Conservation (phyloP, 73 alveolate genomes). For the Loxodes magnus region DNA sequence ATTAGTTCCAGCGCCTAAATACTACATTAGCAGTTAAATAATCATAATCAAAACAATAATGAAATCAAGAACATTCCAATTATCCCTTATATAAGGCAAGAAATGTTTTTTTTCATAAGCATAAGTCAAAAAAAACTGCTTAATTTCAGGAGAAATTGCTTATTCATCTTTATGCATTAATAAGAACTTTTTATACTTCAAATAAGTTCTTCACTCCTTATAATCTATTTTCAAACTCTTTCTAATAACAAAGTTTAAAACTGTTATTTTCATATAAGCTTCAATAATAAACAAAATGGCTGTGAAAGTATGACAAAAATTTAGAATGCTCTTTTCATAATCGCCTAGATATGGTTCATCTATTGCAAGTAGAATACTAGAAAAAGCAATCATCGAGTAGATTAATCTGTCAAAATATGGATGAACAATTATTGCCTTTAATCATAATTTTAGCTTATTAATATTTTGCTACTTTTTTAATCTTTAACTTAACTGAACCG, state of each 20-base stretch:
- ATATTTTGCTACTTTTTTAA: too few species aligned
- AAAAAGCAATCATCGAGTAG: slow-evolving; percentile 28
- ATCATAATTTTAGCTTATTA: not conserved
- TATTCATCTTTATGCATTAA: too few species aligned
- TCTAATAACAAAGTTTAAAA: slow-evolving; percentile 26
- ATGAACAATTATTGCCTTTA: slow-evolving; percentile 10
- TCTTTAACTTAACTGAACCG: too few species aligned
- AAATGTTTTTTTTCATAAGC: too few species aligned
- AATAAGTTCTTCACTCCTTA: too few species aligned
- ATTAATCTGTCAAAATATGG: slow-evolving; percentile 38
- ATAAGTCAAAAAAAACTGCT: too few species aligned
- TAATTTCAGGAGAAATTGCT: too few species aligned
- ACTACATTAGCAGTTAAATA: slow-evolving; percentile 18
- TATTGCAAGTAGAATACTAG: slow-evolving; percentile 27
- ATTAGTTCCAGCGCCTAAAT: not conserved
- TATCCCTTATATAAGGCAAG: slow-evolving; percentile 27
- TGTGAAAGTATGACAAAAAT: too few species aligned
- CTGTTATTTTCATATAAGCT: slow-evolving; percentile 23
- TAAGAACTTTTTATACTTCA: too few species aligned
- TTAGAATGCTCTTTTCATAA: too few species aligned
- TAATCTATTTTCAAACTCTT: too few species aligned
- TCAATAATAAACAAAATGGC: slow-evolving; percentile 37
- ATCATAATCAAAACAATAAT: slow-evolving; percentile 19
- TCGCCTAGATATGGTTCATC: too few species aligned
- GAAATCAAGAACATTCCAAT: slow-evolving; percentile 44